phyloP scores from a whole-genome alignment of 805 yeast genomes.

The Saccharomycopsis javanensis region DNA sequence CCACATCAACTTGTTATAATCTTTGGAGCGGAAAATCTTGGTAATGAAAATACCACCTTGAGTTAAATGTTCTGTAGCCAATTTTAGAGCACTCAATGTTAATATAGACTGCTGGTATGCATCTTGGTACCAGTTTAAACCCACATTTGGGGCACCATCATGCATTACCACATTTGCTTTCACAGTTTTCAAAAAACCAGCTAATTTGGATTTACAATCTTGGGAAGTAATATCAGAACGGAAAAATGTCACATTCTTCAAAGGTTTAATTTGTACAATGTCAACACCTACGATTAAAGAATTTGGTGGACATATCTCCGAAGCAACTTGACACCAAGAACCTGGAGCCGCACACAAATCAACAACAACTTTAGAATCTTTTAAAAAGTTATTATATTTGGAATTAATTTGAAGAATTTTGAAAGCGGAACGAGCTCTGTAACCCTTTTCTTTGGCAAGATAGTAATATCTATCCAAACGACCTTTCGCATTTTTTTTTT shows the following conservation, averaged over 20 bases:
- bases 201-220: conserved; percentile 86
- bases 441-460: conserved; percentile 95
- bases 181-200: conserved; percentile 98
- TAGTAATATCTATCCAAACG: conserved; percentile 97
- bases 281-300: conserved; percentile 97
- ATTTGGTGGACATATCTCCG: conserved; percentile 84
- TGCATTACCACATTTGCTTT: conserved; percentile 96
- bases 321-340: conserved; percentile 99
- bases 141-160: conserved; percentile 99
- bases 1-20: conserved; percentile 95
- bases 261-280: conserved; percentile 93
- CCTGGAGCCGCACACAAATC: conserved; percentile 99
- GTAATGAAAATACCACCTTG: conserved; percentile 96
- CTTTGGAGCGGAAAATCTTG: conserved; percentile 96
- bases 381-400: conserved; percentile 90
- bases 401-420: conserved; percentile 92
- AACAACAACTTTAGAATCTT: conserved; percentile 88
- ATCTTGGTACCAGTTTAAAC: conserved; percentile 99
- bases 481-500: conserved; percentile 94
- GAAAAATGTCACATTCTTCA: conserved; percentile 92
- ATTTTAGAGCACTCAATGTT: conserved; percentile 82
- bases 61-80: conserved; percentile 86
- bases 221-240: conserved; percentile 91
- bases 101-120: conserved; percentile 97
- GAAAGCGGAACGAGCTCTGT: conserved; percentile 97